Percentiles rank a stretch among this genome's conserved stretches.
These are phyloP conservation scores for Helichrysum umbraculigerum DNA, from an alignment of 129 eudicot genomes.

Conservation along the genomic window DNA sequence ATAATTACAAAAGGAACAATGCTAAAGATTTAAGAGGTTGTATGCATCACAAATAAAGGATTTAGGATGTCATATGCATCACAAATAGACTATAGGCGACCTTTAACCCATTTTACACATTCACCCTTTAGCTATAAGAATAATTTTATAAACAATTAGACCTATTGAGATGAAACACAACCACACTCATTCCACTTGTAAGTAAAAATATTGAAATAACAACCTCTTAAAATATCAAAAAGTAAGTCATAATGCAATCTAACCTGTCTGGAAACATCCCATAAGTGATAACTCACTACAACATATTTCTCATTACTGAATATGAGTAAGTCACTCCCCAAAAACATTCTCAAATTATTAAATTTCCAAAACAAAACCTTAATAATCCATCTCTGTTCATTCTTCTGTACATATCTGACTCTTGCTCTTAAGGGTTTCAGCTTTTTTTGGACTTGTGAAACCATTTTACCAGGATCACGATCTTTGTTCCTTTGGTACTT, in stretches of 20 bases:
- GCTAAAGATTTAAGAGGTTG: no score
- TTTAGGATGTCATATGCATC: not conserved
- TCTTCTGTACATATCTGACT: conserved; percentile 84
- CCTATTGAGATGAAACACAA: not conserved
- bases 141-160: not conserved
- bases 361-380: conserved; percentile 91
- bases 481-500: conserved; percentile 59
- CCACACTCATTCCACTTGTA: not conserved
- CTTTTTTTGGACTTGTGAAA: conserved; percentile 71
- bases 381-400: conserved; percentile 70
- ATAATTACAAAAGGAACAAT: not conserved
- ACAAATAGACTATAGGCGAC: not conserved
- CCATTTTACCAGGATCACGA: conserved; percentile 61
- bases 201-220: not conserved
- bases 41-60: not conserved
- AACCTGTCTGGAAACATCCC: conserved; percentile 98
- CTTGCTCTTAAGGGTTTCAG: conserved; percentile 74
- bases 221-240: not conserved
- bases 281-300: conserved; percentile 96
- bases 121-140: not conserved
- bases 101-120: not conserved
- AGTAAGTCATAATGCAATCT: not conserved
- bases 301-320: conserved; percentile 90
- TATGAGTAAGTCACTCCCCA: conserved; percentile 94
- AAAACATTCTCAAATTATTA: conserved; percentile 88